Evolutionary conservation across 345 rosid genomes (phyloP).

Genomic region (Cardamine occulta): DNA sequence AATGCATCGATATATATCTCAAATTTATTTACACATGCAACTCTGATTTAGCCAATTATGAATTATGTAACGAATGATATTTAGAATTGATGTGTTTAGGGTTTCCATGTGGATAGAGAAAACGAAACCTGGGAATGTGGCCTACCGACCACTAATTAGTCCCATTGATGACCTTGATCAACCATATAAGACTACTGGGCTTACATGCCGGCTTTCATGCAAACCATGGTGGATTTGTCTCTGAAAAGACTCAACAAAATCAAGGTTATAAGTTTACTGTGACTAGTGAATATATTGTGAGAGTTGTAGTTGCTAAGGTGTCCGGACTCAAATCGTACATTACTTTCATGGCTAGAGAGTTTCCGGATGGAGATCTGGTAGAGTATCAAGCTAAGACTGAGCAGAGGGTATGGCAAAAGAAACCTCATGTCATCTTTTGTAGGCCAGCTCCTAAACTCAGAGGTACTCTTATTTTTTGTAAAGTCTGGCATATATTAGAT

Average conservation of each 20-base stretch:
- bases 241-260: slow-evolving; percentile 9
- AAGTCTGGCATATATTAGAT: neutral
- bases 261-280: slow-evolving; percentile 2
- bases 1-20: slow-evolving; percentile 14
- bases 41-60: no score
- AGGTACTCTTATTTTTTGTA: neutral
- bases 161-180: neutral
- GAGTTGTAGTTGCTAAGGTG: neutral
- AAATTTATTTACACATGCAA: no score
- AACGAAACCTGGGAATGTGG: neutral
- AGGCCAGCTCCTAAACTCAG: slow-evolving; percentile 16
- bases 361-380: neutral
- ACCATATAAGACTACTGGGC: neutral
- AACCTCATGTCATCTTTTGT: slow-evolving; percentile 11
- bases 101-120: neutral
- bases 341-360: slow-evolving; percentile 10
- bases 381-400: slow-evolving; percentile 24
- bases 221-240: slow-evolving; percentile 2
- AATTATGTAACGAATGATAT: no score
- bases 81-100: neutral
- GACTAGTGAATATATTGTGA: neutral
- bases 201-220: neutral
- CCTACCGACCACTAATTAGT: neutral
- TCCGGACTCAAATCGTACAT: neutral
- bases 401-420: neutral